These are phyloP conservation scores for Fusarium pseudocircinatum DNA, from an alignment of 2,329 filamentous ascomycete species.

Conservation along the genomic window DNA sequence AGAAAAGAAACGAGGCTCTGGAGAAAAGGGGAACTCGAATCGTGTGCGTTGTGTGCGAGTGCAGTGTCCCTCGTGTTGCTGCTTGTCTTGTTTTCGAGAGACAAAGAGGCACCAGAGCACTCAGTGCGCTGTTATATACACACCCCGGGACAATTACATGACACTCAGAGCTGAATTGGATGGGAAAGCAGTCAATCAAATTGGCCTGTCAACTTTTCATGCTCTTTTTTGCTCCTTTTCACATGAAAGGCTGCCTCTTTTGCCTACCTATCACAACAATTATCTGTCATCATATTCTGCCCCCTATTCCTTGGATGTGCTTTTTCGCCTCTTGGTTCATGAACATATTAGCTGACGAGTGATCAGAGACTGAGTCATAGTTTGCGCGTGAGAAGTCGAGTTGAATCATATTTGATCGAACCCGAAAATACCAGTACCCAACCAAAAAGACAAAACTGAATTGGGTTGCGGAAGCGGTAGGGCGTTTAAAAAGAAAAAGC, in stretches of 20 bases:
- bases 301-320: slow-evolving; percentile 18
- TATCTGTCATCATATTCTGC: slow-evolving; percentile 9
- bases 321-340: slow-evolving; percentile 22
- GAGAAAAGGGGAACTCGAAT: slow-evolving; percentile 29
- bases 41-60: slow-evolving; percentile 34
- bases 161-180: slow-evolving; percentile 35
- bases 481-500: slow-evolving; percentile 20
- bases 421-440: slow-evolving; percentile 30
- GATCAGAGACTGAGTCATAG: slow-evolving; percentile 36
- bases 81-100: slow-evolving; percentile 36
- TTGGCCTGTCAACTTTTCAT: slow-evolving; percentile 21
- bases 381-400: slow-evolving; percentile 21
- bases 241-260: slow-evolving; percentile 32
- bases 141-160: slow-evolving; percentile 15
- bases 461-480: slow-evolving; percentile 33
- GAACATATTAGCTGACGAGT: slow-evolving; percentile 17
- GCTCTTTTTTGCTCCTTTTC: slow-evolving; percentile 35
- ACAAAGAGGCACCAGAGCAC: slow-evolving; percentile 23
- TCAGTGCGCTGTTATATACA: slow-evolving; percentile 28
- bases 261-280: slow-evolving; percentile 19
- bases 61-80: slow-evolving; percentile 24
- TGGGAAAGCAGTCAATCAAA: slow-evolving; percentile 31
- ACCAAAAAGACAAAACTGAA: slow-evolving; percentile 16
- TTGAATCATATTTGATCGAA: slow-evolving; percentile 32
- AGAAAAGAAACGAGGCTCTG: slow-evolving; percentile 23